Conservation (phyloP, 106 monocot species). For the Dendrobium nobile region DNA sequence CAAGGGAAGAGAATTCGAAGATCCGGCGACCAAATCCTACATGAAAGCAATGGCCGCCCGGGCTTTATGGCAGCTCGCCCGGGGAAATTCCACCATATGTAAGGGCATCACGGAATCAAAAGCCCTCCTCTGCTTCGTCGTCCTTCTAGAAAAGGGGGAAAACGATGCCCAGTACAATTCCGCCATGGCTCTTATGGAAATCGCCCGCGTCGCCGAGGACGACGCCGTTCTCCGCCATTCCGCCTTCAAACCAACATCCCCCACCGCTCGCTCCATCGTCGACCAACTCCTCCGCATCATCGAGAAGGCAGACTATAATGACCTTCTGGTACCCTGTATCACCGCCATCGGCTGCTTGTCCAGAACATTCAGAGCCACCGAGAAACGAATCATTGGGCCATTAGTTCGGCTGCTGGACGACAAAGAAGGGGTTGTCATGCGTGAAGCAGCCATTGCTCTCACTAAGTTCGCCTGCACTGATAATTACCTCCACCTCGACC, state of each 20-base stretch:
- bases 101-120: slow-evolving; percentile 91
- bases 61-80: slow-evolving; percentile 61
- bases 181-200: slow-evolving; percentile 87
- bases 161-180: slow-evolving; percentile 78
- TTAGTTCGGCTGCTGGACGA: slow-evolving; percentile 77
- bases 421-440: slow-evolving; percentile 40
- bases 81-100: slow-evolving; percentile 54
- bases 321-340: slow-evolving; percentile 69
- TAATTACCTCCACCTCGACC: slow-evolving; percentile 72
- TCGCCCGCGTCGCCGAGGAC: slow-evolving; percentile 66
- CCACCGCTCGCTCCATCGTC: slow-evolving; percentile 73
- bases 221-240: slow-evolving; percentile 63
- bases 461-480: slow-evolving; percentile 81
- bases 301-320: slow-evolving; percentile 58
- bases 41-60: slow-evolving; percentile 37
- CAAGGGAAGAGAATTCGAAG: slow-evolving; percentile 23
- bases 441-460: slow-evolving; percentile 54
- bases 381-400: slow-evolving; percentile 78
- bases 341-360: slow-evolving; percentile 72
- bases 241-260: slow-evolving; percentile 85
- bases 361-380: slow-evolving; percentile 80
- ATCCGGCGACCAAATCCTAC: slow-evolving; percentile 15
- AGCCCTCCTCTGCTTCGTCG: slow-evolving; percentile 85
- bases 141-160: slow-evolving; percentile 71
- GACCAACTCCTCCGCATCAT: slow-evolving; percentile 73